Evolutionary conservation across 2,329 filamentous ascomycete species (phyloP).

Genomic region (Cladosporium oxysporum): DNA sequence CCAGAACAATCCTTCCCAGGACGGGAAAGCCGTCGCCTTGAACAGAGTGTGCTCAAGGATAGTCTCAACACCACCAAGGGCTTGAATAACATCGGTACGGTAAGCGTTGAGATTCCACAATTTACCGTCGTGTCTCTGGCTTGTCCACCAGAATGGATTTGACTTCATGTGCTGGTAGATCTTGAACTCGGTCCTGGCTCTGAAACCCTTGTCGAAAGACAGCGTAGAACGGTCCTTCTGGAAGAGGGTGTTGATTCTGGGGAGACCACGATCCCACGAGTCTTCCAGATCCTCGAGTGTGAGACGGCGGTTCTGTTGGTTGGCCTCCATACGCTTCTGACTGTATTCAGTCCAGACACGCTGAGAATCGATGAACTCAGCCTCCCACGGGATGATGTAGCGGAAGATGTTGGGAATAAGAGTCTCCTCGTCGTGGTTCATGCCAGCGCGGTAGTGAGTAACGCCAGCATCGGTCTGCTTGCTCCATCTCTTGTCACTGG

Average conservation of each 20-base stretch:
- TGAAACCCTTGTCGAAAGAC: constrained; percentile 98
- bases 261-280: constrained; percentile 96
- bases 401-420: constrained; percentile 98
- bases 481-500: constrained; percentile 96
- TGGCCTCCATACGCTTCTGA: constrained; percentile 94
- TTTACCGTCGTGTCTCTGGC: constrained; percentile 94
- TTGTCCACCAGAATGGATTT: constrained; percentile 99
- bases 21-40: constrained; percentile 92
- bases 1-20: constrained; percentile 97
- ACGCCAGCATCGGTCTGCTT: constrained; percentile 98
- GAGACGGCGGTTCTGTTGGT: constrained; percentile 92
- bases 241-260: constrained; percentile 97
- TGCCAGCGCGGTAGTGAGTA: constrained; percentile 94
- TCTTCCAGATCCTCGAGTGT: constrained; percentile 97
- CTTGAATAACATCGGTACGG: constrained; percentile 94
- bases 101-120: constrained; percentile 97
- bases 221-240: constrained; percentile 97
- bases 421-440: constrained; percentile 98
- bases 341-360: constrained; percentile 99
- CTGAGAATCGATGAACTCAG: constrained; percentile 98
- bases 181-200: constrained; percentile 94
- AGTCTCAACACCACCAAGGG: constrained; percentile 92
- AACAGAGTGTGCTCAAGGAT: constrained; percentile 96
- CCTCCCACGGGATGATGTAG: constrained; percentile 99
- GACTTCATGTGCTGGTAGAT: constrained; percentile 98